Evolutionary conservation across 345 rosid species (phyloP).

Genomic region (Sisymbrium altissimum): DNA sequence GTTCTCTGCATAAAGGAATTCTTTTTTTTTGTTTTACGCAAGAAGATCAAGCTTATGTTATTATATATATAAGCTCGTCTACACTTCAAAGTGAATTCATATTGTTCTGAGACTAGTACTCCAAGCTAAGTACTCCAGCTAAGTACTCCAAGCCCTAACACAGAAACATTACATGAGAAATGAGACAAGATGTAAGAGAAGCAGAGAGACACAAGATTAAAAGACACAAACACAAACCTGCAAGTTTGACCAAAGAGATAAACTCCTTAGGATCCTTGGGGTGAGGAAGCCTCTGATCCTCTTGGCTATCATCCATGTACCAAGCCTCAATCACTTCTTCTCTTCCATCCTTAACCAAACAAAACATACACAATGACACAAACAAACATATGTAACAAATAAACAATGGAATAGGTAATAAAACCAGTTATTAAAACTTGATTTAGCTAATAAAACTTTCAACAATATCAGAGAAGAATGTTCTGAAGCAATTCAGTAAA

Average conservation of each 20-base stretch:
- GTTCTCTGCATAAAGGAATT: not conserved
- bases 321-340: constrained; percentile 89
- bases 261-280: constrained; percentile 79
- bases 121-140: no score
- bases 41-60: not conserved
- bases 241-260: constrained; percentile 70
- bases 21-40: not conserved
- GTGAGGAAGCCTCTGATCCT: constrained; percentile 91
- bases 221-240: constrained; percentile 40
- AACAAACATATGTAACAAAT: no score
- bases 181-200: not conserved
- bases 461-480: no score
- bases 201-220: not conserved
- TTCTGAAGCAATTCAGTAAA: no score
- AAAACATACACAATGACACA: no score
- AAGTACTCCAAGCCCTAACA: constrained; percentile 77
- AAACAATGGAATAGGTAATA: no score
- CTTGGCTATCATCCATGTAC: constrained; percentile 86
- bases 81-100: not conserved
- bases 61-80: not conserved
- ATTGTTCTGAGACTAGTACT: no score
- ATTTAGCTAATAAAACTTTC: no score
- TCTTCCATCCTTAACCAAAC: constrained; percentile 31
- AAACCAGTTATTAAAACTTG: no score
- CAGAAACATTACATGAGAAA: constrained; percentile 11